Evolutionary conservation across 1,284 basidiomycete genomes (phyloP).

Genomic region (Singerocomus rubriflavus): DNA sequence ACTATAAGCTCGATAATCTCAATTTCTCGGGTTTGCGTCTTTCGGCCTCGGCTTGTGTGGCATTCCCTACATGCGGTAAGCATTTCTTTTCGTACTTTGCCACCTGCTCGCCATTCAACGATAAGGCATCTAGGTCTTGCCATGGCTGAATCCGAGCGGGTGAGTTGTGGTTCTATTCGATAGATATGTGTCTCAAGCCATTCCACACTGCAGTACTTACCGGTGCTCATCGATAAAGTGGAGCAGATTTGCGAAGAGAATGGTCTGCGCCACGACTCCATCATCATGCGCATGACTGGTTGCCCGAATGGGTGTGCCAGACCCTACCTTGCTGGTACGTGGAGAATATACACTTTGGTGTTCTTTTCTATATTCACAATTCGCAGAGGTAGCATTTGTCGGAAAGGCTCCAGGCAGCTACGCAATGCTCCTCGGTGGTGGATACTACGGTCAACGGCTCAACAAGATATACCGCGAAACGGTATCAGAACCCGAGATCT

Average conservation of each 20-base stretch:
- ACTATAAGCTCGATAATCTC: constrained; percentile 93
- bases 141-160: constrained; percentile 92
- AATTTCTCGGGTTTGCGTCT: constrained; percentile 79
- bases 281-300: constrained; percentile 98
- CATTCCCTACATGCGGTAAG: constrained; percentile 92
- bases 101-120: constrained; percentile 4
- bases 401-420: constrained; percentile 96
- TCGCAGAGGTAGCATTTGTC: constrained; percentile 87
- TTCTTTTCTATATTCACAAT: background rate
- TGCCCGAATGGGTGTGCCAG: constrained; percentile 94
- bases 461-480: constrained; percentile 94
- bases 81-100: constrained; percentile 11
- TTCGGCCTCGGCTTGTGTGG: constrained; percentile 91
- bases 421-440: constrained; percentile 94
- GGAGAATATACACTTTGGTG: background rate
- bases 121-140: constrained; percentile 61
- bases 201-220: constrained; percentile 70
- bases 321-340: constrained; percentile 85
- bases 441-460: constrained; percentile 88
- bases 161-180: constrained; percentile 33
- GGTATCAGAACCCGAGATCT: constrained; percentile 92
- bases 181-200: constrained; percentile 1
- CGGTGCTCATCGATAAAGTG: constrained; percentile 91
- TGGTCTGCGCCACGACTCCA: constrained; percentile 89
- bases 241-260: constrained; percentile 94